Conservation (phyloP, 2,329 filamentous ascomycete genomes). For the Drechslera avenae region DNA sequence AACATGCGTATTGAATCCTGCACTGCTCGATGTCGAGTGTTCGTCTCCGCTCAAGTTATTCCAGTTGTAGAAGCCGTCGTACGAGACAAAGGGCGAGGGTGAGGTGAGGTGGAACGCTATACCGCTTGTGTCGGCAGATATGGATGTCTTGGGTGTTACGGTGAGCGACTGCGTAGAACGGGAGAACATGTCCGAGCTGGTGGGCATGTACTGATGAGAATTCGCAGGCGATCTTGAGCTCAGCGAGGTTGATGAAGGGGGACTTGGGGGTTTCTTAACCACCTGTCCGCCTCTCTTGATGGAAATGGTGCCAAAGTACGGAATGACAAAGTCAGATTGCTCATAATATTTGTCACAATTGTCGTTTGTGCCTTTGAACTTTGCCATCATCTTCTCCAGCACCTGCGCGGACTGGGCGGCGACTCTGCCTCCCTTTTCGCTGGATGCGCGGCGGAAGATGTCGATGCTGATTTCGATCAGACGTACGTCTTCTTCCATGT, state of each 20-base stretch:
- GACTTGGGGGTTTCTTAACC: constrained; percentile 7
- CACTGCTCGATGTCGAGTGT: constrained; percentile 1
- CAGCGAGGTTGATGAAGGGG: not conserved
- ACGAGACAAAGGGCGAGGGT: constrained; percentile 41
- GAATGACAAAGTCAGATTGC: constrained; percentile 44
- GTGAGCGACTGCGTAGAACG: constrained; percentile 16
- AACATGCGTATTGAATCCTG: constrained; percentile 25
- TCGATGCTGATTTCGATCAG: constrained; percentile 50
- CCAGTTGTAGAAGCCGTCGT: constrained; percentile 50
- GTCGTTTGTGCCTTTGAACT: constrained; percentile 26
- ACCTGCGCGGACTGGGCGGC: constrained; percentile 48
- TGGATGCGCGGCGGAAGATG: constrained; percentile 49
- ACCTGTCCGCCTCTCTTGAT: constrained; percentile 39
- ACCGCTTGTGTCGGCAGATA: constrained; percentile 16
- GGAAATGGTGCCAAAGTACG: constrained; percentile 51
- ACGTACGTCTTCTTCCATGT: constrained; percentile 44
- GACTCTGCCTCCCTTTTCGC: constrained; percentile 50
- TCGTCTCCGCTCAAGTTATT: constrained; percentile 27
- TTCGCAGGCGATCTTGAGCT: constrained; percentile 4
- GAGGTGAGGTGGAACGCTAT: constrained; percentile 21
- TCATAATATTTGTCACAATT: constrained; percentile 15
- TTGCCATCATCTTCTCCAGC: constrained; percentile 46
- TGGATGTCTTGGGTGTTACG: constrained; percentile 21
- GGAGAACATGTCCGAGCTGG: constrained; percentile 19
- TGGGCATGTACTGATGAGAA: constrained; percentile 18